Conservation (phyloP, 2,329 filamentous ascomycete genomes). For the Diplodia scrobiculata region DNA sequence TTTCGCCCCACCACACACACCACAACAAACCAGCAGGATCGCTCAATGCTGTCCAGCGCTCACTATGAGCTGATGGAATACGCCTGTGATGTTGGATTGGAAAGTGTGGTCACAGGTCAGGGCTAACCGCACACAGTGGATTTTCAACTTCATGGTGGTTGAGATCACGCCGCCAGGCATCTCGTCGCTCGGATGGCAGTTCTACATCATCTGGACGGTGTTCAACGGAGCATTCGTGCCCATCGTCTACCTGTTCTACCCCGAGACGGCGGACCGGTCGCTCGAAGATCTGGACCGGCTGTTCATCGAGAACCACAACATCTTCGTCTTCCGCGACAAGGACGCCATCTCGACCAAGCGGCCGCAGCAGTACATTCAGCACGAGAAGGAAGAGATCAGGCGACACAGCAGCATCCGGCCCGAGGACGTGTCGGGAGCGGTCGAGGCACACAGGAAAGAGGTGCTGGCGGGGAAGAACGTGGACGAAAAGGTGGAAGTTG, state of each 20-base stretch:
- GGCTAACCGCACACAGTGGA: slow-evolving; percentile 42
- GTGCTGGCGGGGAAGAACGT: neutral
- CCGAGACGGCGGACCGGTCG: slow-evolving; percentile 36
- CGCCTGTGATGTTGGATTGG: too few relatives aligned
- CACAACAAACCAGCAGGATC: too few relatives aligned
- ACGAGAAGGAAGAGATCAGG: slow-evolving; percentile 45
- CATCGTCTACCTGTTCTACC: slow-evolving; percentile 44
- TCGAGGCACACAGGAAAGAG: slow-evolving; percentile 24
- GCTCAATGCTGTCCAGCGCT: too few relatives aligned
- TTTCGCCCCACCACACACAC: too few relatives aligned
- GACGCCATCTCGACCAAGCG: slow-evolving; percentile 52
- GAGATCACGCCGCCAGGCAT: slow-evolving; percentile 52
- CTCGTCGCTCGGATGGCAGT: slow-evolving; percentile 45
- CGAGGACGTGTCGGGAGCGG: slow-evolving; percentile 29
- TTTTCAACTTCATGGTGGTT: slow-evolving; percentile 51
- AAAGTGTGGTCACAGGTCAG: too few relatives aligned
- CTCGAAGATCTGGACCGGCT: slow-evolving; percentile 41
- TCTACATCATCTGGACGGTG: slow-evolving; percentile 52
- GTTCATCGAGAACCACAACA: slow-evolving; percentile 36
- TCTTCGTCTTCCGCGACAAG: slow-evolving; percentile 54
- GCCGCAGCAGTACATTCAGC: slow-evolving; percentile 53
- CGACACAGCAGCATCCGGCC: slow-evolving; percentile 31
- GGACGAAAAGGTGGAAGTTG: slow-evolving; percentile 11
- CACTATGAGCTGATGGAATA: too few relatives aligned
- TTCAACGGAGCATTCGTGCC: slow-evolving; percentile 55